phyloP scores from a whole-genome alignment of 176 grass and related monocot genomes.

The Ensete glaucum region DNA sequence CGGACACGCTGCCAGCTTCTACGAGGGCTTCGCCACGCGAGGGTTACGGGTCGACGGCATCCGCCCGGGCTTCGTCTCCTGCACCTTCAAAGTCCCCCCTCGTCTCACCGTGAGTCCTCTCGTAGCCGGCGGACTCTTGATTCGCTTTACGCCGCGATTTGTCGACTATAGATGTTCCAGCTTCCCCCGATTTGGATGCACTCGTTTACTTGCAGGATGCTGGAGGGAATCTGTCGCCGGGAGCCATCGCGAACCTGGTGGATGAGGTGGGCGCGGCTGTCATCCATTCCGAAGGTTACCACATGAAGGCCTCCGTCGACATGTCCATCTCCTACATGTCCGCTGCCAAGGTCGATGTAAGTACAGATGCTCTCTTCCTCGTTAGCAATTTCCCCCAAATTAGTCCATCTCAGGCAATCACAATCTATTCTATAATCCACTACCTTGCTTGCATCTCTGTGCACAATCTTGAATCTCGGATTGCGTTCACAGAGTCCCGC shows the following conservation, averaged over 20 bases:
- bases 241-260: constrained; percentile 53
- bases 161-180: background rate
- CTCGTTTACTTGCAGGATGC: constrained; percentile 23
- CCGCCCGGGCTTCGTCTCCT: constrained; percentile 47
- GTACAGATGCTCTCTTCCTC: background rate
- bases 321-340: constrained; percentile 63
- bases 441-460: too few species aligned
- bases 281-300: constrained; percentile 27
- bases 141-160: background rate
- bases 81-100: constrained; percentile 70
- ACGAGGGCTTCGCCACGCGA: constrained; percentile 52
- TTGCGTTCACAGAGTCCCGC: too few species aligned
- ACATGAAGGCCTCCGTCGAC: constrained; percentile 53
- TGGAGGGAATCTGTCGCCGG: constrained; percentile 26
- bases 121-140: background rate
- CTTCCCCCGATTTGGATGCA: background rate
- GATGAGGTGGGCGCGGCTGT: constrained; percentile 47
- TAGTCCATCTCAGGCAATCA: too few species aligned
- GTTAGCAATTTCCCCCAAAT: background rate
- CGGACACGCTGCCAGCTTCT: constrained; percentile 39
- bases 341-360: constrained; percentile 31
- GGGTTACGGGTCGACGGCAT: constrained; percentile 56
- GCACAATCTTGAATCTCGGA: too few species aligned
- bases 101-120: constrained; percentile 38
- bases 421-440: too few species aligned